Evolutionary conservation across 257 asterid genomes (phyloP).

Genomic region (Solanum clarkiae): DNA sequence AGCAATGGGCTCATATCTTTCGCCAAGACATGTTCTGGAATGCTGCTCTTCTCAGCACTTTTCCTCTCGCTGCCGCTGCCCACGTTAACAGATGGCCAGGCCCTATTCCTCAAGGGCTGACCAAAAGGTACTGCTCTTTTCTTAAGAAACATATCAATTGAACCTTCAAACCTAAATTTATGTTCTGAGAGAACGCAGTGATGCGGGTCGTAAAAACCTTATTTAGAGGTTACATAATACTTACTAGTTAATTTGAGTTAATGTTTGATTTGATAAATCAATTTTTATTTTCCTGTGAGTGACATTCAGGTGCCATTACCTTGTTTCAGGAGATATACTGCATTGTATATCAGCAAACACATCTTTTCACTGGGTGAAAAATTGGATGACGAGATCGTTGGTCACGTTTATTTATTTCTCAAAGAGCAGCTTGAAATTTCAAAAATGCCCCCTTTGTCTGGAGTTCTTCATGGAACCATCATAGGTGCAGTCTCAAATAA

Average conservation of each 20-base stretch:
- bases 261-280: background rate
- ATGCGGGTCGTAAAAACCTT: background rate
- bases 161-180: background rate
- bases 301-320: background rate
- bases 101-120: conserved; percentile 60
- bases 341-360: conserved; percentile 36
- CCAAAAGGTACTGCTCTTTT: conserved; percentile 39
- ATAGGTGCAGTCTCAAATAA: conserved; percentile 32
- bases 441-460: conserved; percentile 54
- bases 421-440: conserved; percentile 71
- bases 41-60: conserved; percentile 51
- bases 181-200: background rate
- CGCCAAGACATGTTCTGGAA: conserved; percentile 57
- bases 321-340: conserved; percentile 63
- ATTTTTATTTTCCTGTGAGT: background rate
- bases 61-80: conserved; percentile 27
- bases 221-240: background rate
- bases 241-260: background rate
- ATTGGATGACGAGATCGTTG: conserved; percentile 59
- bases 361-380: conserved; percentile 37
- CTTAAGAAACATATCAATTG: background rate
- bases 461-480: conserved; percentile 72
- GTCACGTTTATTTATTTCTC: conserved; percentile 64
- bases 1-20: conserved; percentile 53
- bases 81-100: conserved; percentile 59